phyloP scores from a whole-genome alignment of 108 stramenopile species.

The Conticribra guillardii region DNA sequence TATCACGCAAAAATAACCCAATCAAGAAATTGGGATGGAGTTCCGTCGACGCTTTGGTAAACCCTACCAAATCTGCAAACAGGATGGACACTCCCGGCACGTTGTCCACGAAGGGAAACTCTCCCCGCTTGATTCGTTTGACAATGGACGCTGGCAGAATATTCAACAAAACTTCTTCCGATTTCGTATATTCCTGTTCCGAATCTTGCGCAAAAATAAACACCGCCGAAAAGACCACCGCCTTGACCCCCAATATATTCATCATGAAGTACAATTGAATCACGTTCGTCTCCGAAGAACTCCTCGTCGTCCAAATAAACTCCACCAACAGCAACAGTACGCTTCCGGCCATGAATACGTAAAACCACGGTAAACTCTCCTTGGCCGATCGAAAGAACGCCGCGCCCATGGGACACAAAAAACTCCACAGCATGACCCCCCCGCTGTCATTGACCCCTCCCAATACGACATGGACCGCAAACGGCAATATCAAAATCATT shows the following conservation, averaged over 20 bases:
- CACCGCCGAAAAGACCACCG: slow-evolving; percentile 33
- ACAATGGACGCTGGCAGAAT: slow-evolving; percentile 38
- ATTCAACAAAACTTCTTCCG: slow-evolving; percentile 44
- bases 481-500: slow-evolving; percentile 35
- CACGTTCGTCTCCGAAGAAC: no score
- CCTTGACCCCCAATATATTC: slow-evolving; percentile 37
- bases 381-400: slow-evolving; percentile 32
- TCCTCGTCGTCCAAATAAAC: slow-evolving; percentile 7
- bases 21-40: slow-evolving; percentile 27
- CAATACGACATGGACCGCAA: slow-evolving; percentile 35
- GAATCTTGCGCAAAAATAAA: slow-evolving; percentile 30
- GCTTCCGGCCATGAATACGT: slow-evolving; percentile 18
- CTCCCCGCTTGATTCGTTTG: slow-evolving; percentile 40
- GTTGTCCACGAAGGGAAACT: slow-evolving; percentile 48
- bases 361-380: slow-evolving; percentile 34
- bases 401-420: slow-evolving; percentile 51
- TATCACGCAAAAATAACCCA: slow-evolving; percentile 41
- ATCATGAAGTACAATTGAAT: slow-evolving; percentile 35
- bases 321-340: slow-evolving; percentile 2
- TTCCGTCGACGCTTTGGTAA: slow-evolving; percentile 46
- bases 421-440: slow-evolving; percentile 48
- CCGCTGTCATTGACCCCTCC: slow-evolving; percentile 32
- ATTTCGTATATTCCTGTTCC: slow-evolving; percentile 37
- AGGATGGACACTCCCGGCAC: slow-evolving; percentile 36
- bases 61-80: slow-evolving; percentile 53